Percentiles rank a stretch among this genome's conserved stretches.
These are phyloP conservation scores for Candida vartiovaarae DNA, from an alignment of 805 yeast species.

Conservation along the genomic window DNA sequence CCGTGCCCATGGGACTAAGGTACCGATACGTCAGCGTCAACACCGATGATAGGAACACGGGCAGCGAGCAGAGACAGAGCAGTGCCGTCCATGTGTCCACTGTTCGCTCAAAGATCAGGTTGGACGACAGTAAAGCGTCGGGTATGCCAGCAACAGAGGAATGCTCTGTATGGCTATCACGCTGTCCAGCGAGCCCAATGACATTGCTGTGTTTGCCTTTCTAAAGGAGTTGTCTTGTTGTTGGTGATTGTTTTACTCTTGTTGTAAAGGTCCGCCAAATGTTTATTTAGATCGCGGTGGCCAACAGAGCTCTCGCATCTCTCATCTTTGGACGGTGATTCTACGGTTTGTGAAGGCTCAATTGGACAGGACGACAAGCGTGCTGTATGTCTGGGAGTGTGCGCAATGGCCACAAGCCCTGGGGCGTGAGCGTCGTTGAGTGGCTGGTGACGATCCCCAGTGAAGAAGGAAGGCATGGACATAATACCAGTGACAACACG, in stretches of 20 bases:
- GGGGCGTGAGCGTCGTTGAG: slow-evolving; percentile 10
- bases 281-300: too few relatives aligned
- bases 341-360: too few relatives aligned
- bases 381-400: too few relatives aligned
- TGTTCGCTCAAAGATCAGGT: slow-evolving; percentile 11
- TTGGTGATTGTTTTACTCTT: background rate
- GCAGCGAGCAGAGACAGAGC: slow-evolving; percentile 4
- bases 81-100: background rate
- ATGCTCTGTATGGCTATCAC: slow-evolving; percentile 18
- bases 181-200: slow-evolving; percentile 15
- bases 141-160: slow-evolving; percentile 23
- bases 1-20: background rate
- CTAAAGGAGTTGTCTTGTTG: background rate
- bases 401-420: slow-evolving; percentile 1
- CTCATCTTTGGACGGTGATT: too few relatives aligned
- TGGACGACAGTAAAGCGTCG: slow-evolving; percentile 20
- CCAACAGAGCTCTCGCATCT: too few relatives aligned
- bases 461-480: background rate
- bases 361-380: too few relatives aligned
- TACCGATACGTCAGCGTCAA: slow-evolving; percentile 9
- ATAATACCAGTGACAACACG: too few relatives aligned
- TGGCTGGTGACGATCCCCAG: slow-evolving; percentile 21
- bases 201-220: background rate
- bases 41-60: slow-evolving; percentile 11
- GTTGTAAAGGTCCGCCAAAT: too few relatives aligned